Evolutionary conservation across 2,329 filamentous ascomycete genomes (phyloP), one percentile per base, ranked within the genome.

Genomic region (Nannizziopsis arthrosporioides): DNA sequence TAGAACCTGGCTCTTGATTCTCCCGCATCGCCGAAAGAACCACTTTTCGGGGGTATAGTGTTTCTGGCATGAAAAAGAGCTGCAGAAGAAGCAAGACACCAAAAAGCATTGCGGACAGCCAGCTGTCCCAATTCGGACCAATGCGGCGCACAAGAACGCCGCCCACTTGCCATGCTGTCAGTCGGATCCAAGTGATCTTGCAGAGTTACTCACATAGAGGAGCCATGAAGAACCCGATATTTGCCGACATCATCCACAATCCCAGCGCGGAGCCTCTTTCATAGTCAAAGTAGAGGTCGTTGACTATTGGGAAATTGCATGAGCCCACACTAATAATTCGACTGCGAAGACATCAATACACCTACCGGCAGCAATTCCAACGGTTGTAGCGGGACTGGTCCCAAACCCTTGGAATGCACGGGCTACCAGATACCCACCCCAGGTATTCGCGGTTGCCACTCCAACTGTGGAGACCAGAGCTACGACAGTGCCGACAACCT

Each of bases 391-490:
- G 3, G 75, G 75, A 37, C 70, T 69, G 11, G 74, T 73, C 0
- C 75, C 75, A 8, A 78, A 64, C 0, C 76, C 76, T 56, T 79
- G 75, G 55, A 78, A 76, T 55, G 78, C 77, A 2, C 76, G 63
- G 1, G 73, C 73, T n/a, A 72, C 70, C 73, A 79, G 76, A 58
- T 78, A 78, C 0, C 69, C 69, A 1, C 59, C 54, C 55, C 75
- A 75, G 3, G 49, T 61, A 22, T 59, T 58, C 55, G 63, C 70
- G 51, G 62, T 57, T 3, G 67, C 69, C 9, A 66, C 66, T 2
- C 68, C 67, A 18, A 70, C 60, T 0, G 68, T 72, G 1, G 70
- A 61, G 4, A 61, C 58, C 14, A 73, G 56, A 2, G 70, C 67
- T 43, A 72, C 64, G 4, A 60, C 14, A 0, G 69, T 72, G 3